Evolutionary conservation across 148 eudicot genomes (phyloP), one percentile per base, ranked within the genome.

Genomic region (Fagopyrum tataricum): DNA sequence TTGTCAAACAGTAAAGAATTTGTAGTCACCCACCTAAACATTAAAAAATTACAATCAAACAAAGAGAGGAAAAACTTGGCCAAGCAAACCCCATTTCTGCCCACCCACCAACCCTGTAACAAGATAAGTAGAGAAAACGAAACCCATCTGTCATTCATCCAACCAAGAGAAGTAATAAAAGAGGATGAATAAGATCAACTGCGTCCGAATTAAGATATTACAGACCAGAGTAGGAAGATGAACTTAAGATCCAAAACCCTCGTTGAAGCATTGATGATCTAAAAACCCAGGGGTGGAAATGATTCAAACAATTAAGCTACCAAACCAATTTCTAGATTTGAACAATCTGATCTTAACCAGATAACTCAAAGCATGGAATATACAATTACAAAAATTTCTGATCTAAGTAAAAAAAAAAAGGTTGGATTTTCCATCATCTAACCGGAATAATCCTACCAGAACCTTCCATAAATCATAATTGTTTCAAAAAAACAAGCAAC

Each of bases 201-300:
- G 41, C 37, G 44, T 31, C 43, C 3, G 43, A 17, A 62, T 31
- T 31, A 31, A 15, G 43, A 37, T 14, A 18, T 37, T 62, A 1
- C 15, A 62, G 42, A 64, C 18, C 17, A 56, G 11, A 56, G 5
- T 26, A 37, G 4, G 6, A 31, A 13, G 20, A 64, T 64, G 26
- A 55, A 55, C 37, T 18, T 20, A 64, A 21, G 69, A 64, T 39
- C 52, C 18, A 14, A 62, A 75, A 79, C 74, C 68, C 68, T 62
- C 68, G 6, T 62, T 62, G 7, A 13, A 31, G 68, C 68, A 62
- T 23, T 62, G 37, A 58, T 62, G 68, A 62, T 62, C 41, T 62
- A 62, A 62, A 62, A 62, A n/a, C 69, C 69, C 4, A 4, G 21
- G 5, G 55, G 11, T 10, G 39, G 4, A 59, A 59, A 59, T 23